Conservation (phyloP, 352 stramenopile species). For the Phytopythium chamaehyphon region DNA sequence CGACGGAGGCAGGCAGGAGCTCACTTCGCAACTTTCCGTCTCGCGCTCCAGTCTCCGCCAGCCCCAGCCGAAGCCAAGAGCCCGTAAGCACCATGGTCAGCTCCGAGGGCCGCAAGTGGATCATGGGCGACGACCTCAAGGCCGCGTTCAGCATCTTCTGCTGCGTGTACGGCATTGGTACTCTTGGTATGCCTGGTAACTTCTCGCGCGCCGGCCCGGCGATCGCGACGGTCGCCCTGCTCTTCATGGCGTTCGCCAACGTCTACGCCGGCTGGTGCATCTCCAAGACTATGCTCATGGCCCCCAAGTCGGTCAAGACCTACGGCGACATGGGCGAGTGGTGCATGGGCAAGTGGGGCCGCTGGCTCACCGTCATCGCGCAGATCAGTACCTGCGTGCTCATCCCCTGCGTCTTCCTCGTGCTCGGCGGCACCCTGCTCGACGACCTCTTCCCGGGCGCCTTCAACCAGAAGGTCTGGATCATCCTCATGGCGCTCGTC, state of each 20-base stretch:
- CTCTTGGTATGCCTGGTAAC: no score
- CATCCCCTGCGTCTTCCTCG: no score
- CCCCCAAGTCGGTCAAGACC: constrained; percentile 43
- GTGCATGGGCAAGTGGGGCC: constrained; percentile 39
- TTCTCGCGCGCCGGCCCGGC: constrained; percentile 20
- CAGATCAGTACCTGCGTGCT: constrained; percentile 53
- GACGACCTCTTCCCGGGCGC: constrained; percentile 40
- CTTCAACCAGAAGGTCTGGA: constrained; percentile 46
- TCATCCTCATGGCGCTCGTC: constrained; percentile 50
- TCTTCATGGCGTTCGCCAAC: constrained; percentile 64
- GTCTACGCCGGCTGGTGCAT: constrained; percentile 45
- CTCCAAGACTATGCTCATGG: constrained; percentile 50
- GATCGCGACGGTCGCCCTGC: constrained; percentile 31
- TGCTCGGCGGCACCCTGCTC: constrained; percentile 17
- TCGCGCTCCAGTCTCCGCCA: no score
- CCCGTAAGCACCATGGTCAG: no score
- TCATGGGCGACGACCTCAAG: neutral
- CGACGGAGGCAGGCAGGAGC: no score
- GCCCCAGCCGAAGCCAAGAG: no score
- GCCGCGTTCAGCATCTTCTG: constrained; percentile 6
- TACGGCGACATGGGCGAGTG: constrained; percentile 59
- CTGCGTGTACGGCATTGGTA: no score
- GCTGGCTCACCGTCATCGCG: constrained; percentile 36
- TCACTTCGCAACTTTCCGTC: no score
- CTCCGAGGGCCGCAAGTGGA: no score